Conservation (phyloP, 1,284 basidiomycete species). For the Heterobasidion irregulare region DNA sequence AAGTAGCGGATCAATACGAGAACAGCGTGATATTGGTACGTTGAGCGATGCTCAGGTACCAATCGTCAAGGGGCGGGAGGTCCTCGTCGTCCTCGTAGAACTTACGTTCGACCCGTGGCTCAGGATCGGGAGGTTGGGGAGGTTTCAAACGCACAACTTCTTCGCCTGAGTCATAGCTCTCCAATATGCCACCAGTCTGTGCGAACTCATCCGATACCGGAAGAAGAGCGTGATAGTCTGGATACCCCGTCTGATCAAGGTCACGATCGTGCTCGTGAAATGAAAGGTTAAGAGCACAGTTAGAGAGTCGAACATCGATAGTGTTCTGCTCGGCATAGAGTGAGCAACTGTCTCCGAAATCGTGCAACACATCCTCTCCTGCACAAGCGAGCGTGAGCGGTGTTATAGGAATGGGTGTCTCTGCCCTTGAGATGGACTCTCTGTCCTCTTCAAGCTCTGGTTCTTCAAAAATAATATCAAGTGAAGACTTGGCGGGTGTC, state of each 20-base stretch:
- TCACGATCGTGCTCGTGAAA: background rate
- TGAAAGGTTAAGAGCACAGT: no score
- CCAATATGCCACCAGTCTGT: background rate
- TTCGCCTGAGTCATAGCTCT: background rate
- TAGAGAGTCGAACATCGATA: no score
- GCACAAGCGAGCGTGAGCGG: background rate
- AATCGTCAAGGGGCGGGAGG: slow-evolving; percentile 10
- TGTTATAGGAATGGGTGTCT: background rate
- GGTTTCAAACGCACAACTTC: background rate
- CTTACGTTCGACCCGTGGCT: background rate
- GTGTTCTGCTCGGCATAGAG: background rate
- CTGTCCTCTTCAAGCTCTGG: background rate
- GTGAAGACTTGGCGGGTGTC: no score
- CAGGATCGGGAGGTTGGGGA: background rate
- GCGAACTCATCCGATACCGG: background rate
- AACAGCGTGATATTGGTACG: slow-evolving; percentile 2
- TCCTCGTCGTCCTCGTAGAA: slow-evolving; percentile 1
- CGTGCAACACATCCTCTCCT: background rate
- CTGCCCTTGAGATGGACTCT: background rate
- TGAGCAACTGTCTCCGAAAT: background rate
- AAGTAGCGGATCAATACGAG: slow-evolving; percentile 13
- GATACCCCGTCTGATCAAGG: no score
- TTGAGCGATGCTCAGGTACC: slow-evolving; percentile 15
- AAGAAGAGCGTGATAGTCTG: no score
- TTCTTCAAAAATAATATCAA: no score